A percentile compares a stretch with the other conserved stretches of the same genome.
Conservation (phyloP, 2,329 filamentous ascomycete species). For the Alternaria conjuncta region DNA sequence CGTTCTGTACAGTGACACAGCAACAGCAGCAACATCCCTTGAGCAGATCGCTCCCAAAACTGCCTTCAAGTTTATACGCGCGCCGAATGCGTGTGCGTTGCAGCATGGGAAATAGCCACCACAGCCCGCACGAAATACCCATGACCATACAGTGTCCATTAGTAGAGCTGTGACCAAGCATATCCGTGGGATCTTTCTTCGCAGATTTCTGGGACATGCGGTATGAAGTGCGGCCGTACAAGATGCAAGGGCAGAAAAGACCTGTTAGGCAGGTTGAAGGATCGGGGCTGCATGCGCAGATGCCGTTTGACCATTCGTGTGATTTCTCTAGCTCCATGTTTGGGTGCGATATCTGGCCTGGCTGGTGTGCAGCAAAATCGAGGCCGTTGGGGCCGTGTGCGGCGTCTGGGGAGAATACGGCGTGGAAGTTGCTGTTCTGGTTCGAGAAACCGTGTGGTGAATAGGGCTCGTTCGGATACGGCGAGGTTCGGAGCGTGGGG, state of each 20-base stretch:
- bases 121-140: conserved; percentile 46
- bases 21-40: conserved; percentile 50
- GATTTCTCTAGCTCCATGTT: conserved; percentile 44
- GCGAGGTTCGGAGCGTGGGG: conserved; percentile 17
- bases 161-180: conserved; percentile 45
- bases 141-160: conserved; percentile 51
- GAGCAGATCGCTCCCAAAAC: conserved; percentile 42
- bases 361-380: conserved; percentile 44
- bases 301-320: conserved; percentile 40
- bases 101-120: conserved; percentile 48
- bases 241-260: conserved; percentile 52
- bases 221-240: conserved; percentile 54
- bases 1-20: conserved; percentile 53
- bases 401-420: conserved; percentile 47
- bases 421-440: conserved; percentile 31
- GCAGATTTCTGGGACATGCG: conserved; percentile 47
- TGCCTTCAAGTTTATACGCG: conserved; percentile 53
- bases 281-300: conserved; percentile 47
- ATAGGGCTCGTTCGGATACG: conserved; percentile 34
- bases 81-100: conserved; percentile 50
- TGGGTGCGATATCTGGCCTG: conserved; percentile 51
- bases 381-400: conserved; percentile 49
- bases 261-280: conserved; percentile 48
- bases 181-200: conserved; percentile 51
- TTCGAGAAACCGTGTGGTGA: conserved; percentile 41